Base-by-base conservation (phyloP, 2,329 filamentous ascomycete species). In the Talaromyces albobiverticillius region DNA sequence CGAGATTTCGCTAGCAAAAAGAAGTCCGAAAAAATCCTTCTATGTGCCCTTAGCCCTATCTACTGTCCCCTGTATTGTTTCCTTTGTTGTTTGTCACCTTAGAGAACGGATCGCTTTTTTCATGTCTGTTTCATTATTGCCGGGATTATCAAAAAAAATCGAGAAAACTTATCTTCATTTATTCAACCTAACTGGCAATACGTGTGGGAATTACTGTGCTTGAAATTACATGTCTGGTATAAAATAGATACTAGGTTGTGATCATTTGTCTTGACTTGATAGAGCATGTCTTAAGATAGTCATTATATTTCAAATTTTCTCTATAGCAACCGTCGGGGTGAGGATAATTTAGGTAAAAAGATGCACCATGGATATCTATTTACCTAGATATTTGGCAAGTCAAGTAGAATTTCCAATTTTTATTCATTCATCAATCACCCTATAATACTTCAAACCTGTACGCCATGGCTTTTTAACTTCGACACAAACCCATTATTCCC, bases 71-170 rank as follows among this genome's bases (percentile, higher is more conserved):
- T 4, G 14, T 22, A 20, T 40, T 20, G 16, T 47, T 46, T 45
- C 46, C 22, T 31, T 54, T 57, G 52, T 52, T 23, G 36, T 46
- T 29, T 29, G 26, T 10, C 10, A 10, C 10, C 5, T 34, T 55
- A 43, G 45, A 42, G 42, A 51, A 42, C 42, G 31, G 41, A 34
- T 36, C 53, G 41, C 40, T 52, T 31, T 54, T 51, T 47, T 42
- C 26, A 55, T 50, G 36, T 42, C 36, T 45, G 40, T 50, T 43
- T 32, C n/a, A 38, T 11, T 48, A 48, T n/a, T n/a, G 46, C 29
- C 4, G 20, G 25, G 25, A 8, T 45, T 16, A 7, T 4, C 22
- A 22, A 29, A 16, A 50, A 34, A n/a, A 51, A 34, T 41, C 34
- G 22, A 34, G n/a, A n/a, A 32, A 34, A 16, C 20, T 32, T 48